Percentiles rank a stretch among this genome's conserved stretches.
Conservation (phyloP, 257 asterid genomes). For the Solanum chiquidenum region DNA sequence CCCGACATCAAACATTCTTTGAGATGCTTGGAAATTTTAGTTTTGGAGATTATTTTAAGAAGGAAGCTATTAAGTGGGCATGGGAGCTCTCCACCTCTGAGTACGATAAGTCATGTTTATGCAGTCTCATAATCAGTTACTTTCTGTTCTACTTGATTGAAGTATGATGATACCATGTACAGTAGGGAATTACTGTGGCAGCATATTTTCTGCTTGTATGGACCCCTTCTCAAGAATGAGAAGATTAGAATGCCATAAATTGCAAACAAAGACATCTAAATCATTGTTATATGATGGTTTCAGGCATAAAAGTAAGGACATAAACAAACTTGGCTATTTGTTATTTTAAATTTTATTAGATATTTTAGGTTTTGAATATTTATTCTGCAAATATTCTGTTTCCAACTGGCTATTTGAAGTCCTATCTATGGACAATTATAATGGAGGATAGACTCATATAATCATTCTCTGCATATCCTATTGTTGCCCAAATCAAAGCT, state of each 20-base stretch:
- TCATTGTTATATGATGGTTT: background rate
- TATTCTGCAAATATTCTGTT: background rate
- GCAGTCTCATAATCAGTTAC: background rate
- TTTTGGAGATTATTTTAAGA: slow-evolving; percentile 94
- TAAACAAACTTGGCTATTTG: background rate
- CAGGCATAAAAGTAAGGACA: background rate
- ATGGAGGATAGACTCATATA: background rate
- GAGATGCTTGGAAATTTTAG: slow-evolving; percentile 99
- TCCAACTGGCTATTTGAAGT: background rate
- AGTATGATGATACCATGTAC: background rate
- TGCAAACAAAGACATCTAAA: background rate
- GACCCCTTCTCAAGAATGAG: background rate
- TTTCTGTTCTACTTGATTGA: background rate
- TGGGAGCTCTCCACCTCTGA: slow-evolving; percentile 87
- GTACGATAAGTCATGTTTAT: slow-evolving; percentile 28
- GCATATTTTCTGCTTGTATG: background rate
- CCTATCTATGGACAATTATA: background rate
- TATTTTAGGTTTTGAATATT: background rate
- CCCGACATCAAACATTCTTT: slow-evolving; percentile 96
- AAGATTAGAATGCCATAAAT: background rate
- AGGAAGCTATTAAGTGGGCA: slow-evolving; percentile 91
- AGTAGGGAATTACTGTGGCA: background rate
- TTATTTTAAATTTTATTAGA: background rate
- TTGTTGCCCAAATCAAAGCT: background rate
- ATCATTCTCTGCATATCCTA: background rate